These are phyloP conservation scores for Rubia yunnanensis DNA, from an alignment of 257 asterid genomes.

Conservation along the genomic window DNA sequence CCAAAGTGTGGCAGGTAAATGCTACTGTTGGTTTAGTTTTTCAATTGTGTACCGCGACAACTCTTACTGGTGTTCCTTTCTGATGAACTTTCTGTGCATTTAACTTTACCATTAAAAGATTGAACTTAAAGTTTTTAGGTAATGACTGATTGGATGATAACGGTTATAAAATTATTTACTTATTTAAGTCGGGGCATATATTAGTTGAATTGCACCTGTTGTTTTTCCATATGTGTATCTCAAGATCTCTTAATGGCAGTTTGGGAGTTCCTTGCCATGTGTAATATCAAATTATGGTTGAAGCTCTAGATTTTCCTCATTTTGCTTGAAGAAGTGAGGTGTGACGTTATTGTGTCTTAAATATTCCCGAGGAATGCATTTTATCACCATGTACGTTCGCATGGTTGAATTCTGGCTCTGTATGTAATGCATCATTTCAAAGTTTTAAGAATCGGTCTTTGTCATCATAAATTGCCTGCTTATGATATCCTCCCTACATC, in stretches of 20 bases:
- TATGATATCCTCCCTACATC: background rate
- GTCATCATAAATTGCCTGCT: background rate
- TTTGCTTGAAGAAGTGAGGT: background rate
- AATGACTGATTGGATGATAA: constrained; percentile 1
- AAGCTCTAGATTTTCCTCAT: background rate
- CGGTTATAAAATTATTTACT: background rate
- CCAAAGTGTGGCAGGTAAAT: constrained; percentile 66
- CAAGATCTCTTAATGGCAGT: background rate
- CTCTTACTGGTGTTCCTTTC: background rate
- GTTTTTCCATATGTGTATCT: background rate
- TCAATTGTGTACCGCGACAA: background rate
- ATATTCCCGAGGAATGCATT: too few species aligned
- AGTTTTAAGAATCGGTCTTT: background rate
- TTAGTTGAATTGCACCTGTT: background rate
- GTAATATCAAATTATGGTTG: background rate
- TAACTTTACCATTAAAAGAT: background rate
- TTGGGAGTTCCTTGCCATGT: background rate
- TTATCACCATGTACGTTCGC: too few species aligned
- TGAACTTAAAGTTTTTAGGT: background rate
- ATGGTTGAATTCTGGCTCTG: too few species aligned
- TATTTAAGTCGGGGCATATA: background rate
- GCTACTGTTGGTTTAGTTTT: constrained; percentile 11
- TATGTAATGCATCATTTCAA: background rate
- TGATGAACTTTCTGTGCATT: background rate
- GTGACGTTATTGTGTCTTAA: too few species aligned